These are phyloP conservation scores for Fusarium virguliforme DNA, from an alignment of 2,329 filamentous ascomycete species.

Conservation along the genomic window DNA sequence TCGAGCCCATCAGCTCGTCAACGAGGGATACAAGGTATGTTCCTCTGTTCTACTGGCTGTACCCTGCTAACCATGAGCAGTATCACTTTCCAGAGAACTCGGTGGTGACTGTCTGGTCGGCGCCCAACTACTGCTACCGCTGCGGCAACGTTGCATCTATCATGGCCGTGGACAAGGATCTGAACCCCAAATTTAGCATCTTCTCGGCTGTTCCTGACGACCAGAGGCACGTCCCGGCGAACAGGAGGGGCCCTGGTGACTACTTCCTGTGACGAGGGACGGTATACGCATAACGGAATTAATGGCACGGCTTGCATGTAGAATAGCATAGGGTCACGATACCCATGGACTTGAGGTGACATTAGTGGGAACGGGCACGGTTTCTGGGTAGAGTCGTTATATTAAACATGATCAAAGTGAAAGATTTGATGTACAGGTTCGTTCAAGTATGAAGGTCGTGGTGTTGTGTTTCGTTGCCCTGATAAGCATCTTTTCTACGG, in stretches of 20 bases:
- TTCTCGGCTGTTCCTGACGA: slow-evolving; percentile 92
- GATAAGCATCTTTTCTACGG: not conserved
- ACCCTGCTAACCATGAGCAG: slow-evolving; percentile 60
- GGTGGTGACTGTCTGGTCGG: slow-evolving; percentile 98
- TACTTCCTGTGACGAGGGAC: slow-evolving; percentile 74
- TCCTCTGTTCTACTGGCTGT: not conserved
- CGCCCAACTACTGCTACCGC: slow-evolving; percentile 94
- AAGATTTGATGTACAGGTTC: not conserved
- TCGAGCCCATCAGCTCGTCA: slow-evolving; percentile 97
- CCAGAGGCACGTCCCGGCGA: slow-evolving; percentile 83
- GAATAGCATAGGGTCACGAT: slow-evolving; percentile 62
- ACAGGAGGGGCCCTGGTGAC: slow-evolving; percentile 76
- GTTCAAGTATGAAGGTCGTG: not conserved
- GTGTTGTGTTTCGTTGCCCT: too few species aligned
- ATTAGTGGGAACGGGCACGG: slow-evolving; percentile 48
- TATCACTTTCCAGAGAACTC: slow-evolving; percentile 97
- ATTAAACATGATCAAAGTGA: slow-evolving; percentile 35
- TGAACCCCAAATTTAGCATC: slow-evolving; percentile 93
- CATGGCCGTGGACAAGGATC: slow-evolving; percentile 89
- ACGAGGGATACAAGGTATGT: slow-evolving; percentile 94
- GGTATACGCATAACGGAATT: slow-evolving; percentile 48
- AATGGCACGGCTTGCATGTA: slow-evolving; percentile 57
- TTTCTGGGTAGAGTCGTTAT: slow-evolving; percentile 50
- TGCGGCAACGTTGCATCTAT: slow-evolving; percentile 98
- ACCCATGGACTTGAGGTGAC: slow-evolving; percentile 58